Percentiles rank a stretch among this genome's conserved stretches.
These are phyloP conservation scores for Yamadazyma siamensis DNA, from an alignment of 1,139 yeast species.

Conservation along the genomic window DNA sequence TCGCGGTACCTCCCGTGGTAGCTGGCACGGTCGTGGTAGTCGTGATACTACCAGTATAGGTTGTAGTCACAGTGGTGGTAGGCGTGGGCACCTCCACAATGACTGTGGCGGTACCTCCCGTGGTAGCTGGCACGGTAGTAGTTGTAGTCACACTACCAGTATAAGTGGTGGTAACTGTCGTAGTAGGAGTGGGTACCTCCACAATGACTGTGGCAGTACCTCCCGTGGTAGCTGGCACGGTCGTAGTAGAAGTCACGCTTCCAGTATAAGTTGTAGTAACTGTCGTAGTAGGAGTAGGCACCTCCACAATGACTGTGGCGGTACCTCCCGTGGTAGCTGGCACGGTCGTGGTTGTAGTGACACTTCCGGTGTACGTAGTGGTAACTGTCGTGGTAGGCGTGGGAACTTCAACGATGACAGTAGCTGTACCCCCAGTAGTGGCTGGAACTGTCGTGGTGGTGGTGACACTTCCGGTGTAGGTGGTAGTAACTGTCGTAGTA, in stretches of 20 bases:
- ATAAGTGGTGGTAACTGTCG: slow-evolving; percentile 5
- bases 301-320: slow-evolving; percentile 3
- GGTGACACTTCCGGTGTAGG: slow-evolving; percentile 7
- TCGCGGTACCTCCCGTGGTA: slow-evolving; percentile 8
- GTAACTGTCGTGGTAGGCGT: slow-evolving; percentile 5
- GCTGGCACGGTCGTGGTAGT: background rate
- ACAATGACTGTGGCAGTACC: slow-evolving; percentile 14
- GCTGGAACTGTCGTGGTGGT: slow-evolving; percentile 6
- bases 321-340: slow-evolving; percentile 3
- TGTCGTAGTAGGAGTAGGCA: slow-evolving; percentile 6
- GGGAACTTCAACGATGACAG: slow-evolving; percentile 14
- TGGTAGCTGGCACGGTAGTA: slow-evolving; percentile 3
- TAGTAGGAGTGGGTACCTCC: slow-evolving; percentile 5
- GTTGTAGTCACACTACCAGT: slow-evolving; percentile 1
- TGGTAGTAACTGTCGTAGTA: slow-evolving; percentile 7
- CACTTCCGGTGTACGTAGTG: slow-evolving; percentile 1
- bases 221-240: slow-evolving; percentile 9
- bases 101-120: slow-evolving; percentile 15
- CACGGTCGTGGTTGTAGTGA: slow-evolving; percentile 2
- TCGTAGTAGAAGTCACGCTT: slow-evolving; percentile 12
- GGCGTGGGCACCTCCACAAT: slow-evolving; percentile 14
- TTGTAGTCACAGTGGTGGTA: slow-evolving; percentile 1
- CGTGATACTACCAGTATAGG: slow-evolving; percentile 3
- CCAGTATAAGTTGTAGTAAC: slow-evolving; percentile 6
- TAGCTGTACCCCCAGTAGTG: slow-evolving; percentile 12